Evolutionary conservation across 345 rosid species (phyloP).

Genomic region (Brassica juncea): DNA sequence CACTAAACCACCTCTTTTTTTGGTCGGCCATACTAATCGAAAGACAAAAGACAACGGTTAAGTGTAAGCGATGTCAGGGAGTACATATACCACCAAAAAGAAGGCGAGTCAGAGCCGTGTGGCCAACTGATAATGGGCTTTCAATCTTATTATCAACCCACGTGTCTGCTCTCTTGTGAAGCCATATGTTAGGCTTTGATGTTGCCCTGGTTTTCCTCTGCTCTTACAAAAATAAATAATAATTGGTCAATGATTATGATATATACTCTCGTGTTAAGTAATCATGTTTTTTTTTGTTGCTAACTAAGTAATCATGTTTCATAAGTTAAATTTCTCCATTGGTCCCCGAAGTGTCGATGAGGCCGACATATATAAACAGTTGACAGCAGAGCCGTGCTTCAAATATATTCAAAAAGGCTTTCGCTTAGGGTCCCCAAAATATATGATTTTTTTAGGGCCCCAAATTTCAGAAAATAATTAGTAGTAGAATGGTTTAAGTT

Average conservation of each 20-base stretch:
- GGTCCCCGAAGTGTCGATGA: constrained; percentile 25
- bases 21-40: not conserved
- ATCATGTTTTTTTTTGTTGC: too few relatives aligned
- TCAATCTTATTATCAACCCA: not conserved
- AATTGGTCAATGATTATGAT: constrained; percentile 14
- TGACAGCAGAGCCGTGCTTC: too few relatives aligned
- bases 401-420: too few relatives aligned
- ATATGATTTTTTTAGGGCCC: too few relatives aligned
- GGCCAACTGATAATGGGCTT: constrained; percentile 6
- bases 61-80: constrained; percentile 20
- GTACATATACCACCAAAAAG: not conserved
- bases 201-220: not conserved
- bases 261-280: not conserved
- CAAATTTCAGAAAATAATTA: too few relatives aligned
- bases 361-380: constrained; percentile 14
- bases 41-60: not conserved
- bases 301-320: constrained; percentile 17
- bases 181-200: constrained; percentile 19
- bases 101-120: constrained; percentile 28
- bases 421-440: too few relatives aligned
- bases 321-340: constrained; percentile 24
- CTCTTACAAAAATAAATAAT: constrained; percentile 1
- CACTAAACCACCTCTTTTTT: not conserved
- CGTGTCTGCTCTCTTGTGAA: not conserved
- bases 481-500: too few relatives aligned